Percentiles rank a stretch among this genome's conserved stretches.
Evolutionary conservation across 768 basidiomycete genomes (phyloP).

Genomic region (Kwoniella europaea): DNA sequence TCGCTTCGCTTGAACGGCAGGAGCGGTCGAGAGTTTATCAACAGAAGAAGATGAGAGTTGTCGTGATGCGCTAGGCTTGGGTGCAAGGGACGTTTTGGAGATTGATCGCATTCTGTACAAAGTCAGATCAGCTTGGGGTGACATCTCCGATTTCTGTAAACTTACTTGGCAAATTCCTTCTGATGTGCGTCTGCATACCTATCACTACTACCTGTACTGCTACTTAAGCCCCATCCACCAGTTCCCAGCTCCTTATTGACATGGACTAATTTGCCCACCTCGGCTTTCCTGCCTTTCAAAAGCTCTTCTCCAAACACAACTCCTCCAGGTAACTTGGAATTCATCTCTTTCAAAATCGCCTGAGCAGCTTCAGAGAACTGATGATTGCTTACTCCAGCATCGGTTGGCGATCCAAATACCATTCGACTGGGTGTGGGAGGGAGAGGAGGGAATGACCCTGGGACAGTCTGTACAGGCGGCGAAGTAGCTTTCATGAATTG

Average conservation of each 20-base stretch:
- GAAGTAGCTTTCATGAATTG: conserved; percentile 16
- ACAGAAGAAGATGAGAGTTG: conserved; percentile 9
- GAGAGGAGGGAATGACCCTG: conserved; percentile 22
- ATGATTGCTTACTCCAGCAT: conserved; percentile 31
- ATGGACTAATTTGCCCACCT: conserved; percentile 41
- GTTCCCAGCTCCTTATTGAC: conserved; percentile 35
- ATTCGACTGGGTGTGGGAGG: conserved; percentile 9
- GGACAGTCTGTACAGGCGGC: background rate
- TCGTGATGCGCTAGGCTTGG: conserved; percentile 4
- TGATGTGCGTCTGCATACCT: conserved; percentile 53
- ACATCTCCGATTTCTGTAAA: background rate
- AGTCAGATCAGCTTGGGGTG: background rate
- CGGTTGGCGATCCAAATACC: conserved; percentile 27
- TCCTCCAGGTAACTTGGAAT: conserved; percentile 44
- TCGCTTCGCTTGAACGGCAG: conserved; percentile 28
- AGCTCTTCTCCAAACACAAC: conserved; percentile 38
- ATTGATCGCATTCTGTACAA: conserved; percentile 47
- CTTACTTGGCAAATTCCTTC: conserved; percentile 54
- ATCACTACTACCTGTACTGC: conserved; percentile 22
- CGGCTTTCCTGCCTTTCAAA: conserved; percentile 45
- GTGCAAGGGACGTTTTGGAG: conserved; percentile 17
- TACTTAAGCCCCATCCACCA: conserved; percentile 39
- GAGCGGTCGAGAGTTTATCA: background rate
- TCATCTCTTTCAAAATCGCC: conserved; percentile 51
- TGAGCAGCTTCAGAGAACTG: conserved; percentile 49